Evolutionary conservation across 2,329 filamentous ascomycete species (phyloP), one percentile per base, ranked within the genome.

Genomic region (Pyricularia grisea): DNA sequence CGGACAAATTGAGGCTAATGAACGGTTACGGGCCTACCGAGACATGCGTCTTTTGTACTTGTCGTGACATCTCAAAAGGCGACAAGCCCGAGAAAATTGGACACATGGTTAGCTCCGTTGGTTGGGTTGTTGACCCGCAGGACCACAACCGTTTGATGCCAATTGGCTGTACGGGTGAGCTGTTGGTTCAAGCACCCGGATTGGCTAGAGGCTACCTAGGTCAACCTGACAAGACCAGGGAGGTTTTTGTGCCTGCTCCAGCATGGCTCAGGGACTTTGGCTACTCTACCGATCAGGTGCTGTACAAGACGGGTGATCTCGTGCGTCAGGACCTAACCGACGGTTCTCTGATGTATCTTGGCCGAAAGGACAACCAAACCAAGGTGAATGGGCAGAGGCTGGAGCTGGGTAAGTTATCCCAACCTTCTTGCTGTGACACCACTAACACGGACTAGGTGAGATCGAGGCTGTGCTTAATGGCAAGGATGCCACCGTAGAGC

Each of bases 1-100:
- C 60, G 6, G 12, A 30, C 61, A 28, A 65, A 14, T 14, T 42
- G 23, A 33, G 25, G 31, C 50, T 69, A 12, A 64, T 74, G 63
- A 75, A 75, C 69, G 72, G 72, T 36, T 75, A 90, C 70, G 88
- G 88, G 1, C 88, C 88, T 1, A 90, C 88, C 1, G 88, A 90
- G 75, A 70, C 68, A 6, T 63, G 60, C 27, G 25, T 63, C 14
- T 63, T 63, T 28, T 63, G 60, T 4, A 25, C 25, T 14, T 31
- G 67, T 6, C 55, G 70, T 6, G 64, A 55, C 33, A 25, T 69
- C 11, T 20, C 61, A 28, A 67, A 66, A 61, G 64, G 66, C 25
- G 42, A 66, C n/a, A 66, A 28, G 65, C 23, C 33, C 10, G 70
- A 72, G 25, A 73, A 72, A 33, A 70, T 75, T 6, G 73, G 73